phyloP scores from a whole-genome alignment of 2,329 filamentous ascomycete genomes.

The Lachnellula subtilissima region DNA sequence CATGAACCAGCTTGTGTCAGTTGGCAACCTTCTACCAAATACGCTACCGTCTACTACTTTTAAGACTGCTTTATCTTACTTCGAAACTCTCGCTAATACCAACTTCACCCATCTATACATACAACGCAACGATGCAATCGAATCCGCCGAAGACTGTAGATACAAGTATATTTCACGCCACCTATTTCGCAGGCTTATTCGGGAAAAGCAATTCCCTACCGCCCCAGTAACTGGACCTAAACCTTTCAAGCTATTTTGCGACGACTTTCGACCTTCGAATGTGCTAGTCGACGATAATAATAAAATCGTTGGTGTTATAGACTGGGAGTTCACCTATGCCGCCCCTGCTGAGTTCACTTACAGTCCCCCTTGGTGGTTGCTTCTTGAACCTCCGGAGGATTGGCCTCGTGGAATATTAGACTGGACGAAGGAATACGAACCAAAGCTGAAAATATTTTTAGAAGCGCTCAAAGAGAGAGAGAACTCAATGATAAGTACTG shows the following conservation, averaged over 20 bases:
- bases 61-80: neutral
- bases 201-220: too few species aligned
- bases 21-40: too few species aligned
- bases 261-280: slow-evolving; percentile 33
- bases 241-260: slow-evolving; percentile 25
- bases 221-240: too few species aligned
- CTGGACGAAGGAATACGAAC: too few species aligned
- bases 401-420: too few species aligned
- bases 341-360: slow-evolving; percentile 31
- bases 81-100: neutral
- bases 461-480: too few species aligned
- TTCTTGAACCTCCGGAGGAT: slow-evolving; percentile 19
- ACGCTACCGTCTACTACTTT: too few species aligned
- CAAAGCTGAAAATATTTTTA: too few species aligned
- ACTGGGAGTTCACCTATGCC: slow-evolving; percentile 38
- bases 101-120: neutral
- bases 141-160: neutral
- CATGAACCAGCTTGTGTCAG: too few species aligned
- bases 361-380: slow-evolving; percentile 37
- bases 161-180: neutral
- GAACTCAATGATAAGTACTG: too few species aligned
- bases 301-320: slow-evolving; percentile 19
- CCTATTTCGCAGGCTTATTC: neutral
- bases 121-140: neutral
- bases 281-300: slow-evolving; percentile 29